A percentile compares a stretch with the other conserved stretches of the same genome.
These are phyloP conservation scores for Glaciozyma martinii DNA, from an alignment of 768 basidiomycete genomes.

Conservation along the genomic window DNA sequence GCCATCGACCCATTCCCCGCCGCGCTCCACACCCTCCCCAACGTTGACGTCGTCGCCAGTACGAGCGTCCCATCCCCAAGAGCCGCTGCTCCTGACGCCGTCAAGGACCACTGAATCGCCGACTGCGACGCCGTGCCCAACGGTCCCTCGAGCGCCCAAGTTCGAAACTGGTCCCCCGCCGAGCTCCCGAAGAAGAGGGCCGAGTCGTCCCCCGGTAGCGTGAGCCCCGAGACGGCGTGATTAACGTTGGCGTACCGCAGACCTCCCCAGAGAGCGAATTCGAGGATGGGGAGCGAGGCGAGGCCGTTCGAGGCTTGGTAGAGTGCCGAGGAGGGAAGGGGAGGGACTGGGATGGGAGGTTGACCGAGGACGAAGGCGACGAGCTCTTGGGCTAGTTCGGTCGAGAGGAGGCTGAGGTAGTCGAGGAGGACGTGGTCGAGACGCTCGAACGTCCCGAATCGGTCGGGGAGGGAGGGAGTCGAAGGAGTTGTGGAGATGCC, in stretches of 20 bases:
- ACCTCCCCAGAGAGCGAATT: constrained; percentile 17
- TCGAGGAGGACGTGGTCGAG: constrained; percentile 24
- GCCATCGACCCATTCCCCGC: not conserved
- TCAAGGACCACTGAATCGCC: not conserved
- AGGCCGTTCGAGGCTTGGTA: no score
- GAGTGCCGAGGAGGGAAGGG: not conserved
- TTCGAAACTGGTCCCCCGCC: not conserved
- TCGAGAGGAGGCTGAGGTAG: not conserved
- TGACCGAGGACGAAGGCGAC: constrained; percentile 6
- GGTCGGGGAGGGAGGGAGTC: not conserved
- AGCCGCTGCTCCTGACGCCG: not conserved
- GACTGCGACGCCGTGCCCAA: no score
- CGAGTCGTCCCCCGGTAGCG: not conserved
- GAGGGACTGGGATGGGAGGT: not conserved
- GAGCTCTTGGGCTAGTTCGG: not conserved
- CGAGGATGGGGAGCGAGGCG: constrained; percentile 1
- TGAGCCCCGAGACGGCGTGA: not conserved
- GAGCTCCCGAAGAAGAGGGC: constrained; percentile 6
- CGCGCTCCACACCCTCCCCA: constrained; percentile 7
- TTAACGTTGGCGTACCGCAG: not conserved
- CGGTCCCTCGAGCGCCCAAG: not conserved
- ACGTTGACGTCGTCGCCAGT: not conserved
- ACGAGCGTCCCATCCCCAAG: not conserved
- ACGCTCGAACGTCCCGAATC: constrained; percentile 3
- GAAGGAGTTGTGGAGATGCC: not conserved